phyloP scores from a whole-genome alignment of 2,329 filamentous ascomycete species.

The Hypoxylon sp. region DNA sequence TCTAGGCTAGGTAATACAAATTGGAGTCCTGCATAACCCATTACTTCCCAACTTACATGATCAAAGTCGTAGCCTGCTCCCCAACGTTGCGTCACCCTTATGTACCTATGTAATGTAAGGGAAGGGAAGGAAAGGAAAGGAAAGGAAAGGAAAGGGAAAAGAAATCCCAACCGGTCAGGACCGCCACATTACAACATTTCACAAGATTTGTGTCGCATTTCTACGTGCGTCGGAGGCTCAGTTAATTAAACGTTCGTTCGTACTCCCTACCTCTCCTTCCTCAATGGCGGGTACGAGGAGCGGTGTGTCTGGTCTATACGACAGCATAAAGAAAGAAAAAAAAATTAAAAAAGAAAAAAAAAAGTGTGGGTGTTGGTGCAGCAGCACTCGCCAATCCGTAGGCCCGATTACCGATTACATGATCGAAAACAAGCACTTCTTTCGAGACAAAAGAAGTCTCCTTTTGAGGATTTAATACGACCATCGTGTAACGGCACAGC shows the following conservation, averaged over 20 bases:
- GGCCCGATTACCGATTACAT: slow-evolving; percentile 23
- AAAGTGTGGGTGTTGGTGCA: neutral
- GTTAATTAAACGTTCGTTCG: neutral
- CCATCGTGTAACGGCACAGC: neutral
- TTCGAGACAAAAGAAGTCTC: slow-evolving; percentile 2
- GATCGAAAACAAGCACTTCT: slow-evolving; percentile 13
- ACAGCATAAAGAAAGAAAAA: neutral
- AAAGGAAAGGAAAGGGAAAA: neutral
- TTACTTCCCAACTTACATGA: neutral
- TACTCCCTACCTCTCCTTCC: neutral
- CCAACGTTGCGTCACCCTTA: neutral
- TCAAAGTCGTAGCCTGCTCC: slow-evolving; percentile 1
- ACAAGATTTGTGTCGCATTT: neutral
- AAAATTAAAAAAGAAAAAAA: neutral
- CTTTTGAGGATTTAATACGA: neutral
- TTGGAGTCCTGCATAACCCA: slow-evolving; percentile 2
- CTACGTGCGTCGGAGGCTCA: neutral
- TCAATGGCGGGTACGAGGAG: slow-evolving; percentile 9
- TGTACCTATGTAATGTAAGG: neutral
- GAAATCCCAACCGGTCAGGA: neutral
- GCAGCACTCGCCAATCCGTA: slow-evolving; percentile 12
- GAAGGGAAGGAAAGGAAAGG: neutral
- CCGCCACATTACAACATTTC: slow-evolving; percentile 5
- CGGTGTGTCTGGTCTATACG: slow-evolving; percentile 15
- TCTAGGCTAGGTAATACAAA: slow-evolving; percentile 6